Evolutionary conservation across 2,329 filamentous ascomycete species (phyloP).

Genomic region (Aspergillus amoenus): DNA sequence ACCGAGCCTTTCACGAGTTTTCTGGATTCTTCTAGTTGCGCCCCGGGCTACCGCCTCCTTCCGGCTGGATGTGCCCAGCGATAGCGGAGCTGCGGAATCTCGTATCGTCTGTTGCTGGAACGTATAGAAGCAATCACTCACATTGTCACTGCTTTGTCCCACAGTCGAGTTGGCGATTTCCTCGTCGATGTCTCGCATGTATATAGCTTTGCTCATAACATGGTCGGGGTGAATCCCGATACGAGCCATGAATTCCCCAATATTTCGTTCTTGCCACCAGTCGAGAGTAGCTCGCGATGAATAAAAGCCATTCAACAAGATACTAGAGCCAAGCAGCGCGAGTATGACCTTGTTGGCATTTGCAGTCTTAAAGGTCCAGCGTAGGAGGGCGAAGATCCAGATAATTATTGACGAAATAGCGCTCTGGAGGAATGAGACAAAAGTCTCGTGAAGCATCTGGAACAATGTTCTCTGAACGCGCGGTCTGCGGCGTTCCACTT

Average conservation of each 20-base stretch:
- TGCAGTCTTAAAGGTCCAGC: constrained; percentile 65
- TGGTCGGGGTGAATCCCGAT: constrained; percentile 77
- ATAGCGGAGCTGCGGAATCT: constrained; percentile 31
- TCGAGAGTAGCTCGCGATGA: constrained; percentile 69
- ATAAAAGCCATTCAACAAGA: constrained; percentile 71
- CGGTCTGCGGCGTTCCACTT: constrained; percentile 50
- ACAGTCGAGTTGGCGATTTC: constrained; percentile 47
- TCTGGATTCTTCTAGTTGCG: constrained; percentile 62
- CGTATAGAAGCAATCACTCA: constrained; percentile 43
- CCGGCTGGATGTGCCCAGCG: constrained; percentile 27
- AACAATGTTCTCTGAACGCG: constrained; percentile 62
- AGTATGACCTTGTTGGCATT: constrained; percentile 76
- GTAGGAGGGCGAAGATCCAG: constrained; percentile 67
- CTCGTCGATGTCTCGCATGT: constrained; percentile 75
- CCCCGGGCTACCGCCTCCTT: constrained; percentile 32
- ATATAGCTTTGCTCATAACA: constrained; percentile 82
- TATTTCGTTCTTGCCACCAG: constrained; percentile 85
- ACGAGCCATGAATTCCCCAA: constrained; percentile 75
- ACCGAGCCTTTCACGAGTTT: constrained; percentile 79
- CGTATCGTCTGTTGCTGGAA: constrained; percentile 44
- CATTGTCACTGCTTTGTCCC: constrained; percentile 26
- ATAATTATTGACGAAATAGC: constrained; percentile 74
- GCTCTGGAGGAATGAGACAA: constrained; percentile 72
- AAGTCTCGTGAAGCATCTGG: constrained; percentile 69
- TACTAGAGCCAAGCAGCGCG: constrained; percentile 65